Evolutionary conservation across 805 yeast genomes (phyloP).

Genomic region (Candida bentonensis): DNA sequence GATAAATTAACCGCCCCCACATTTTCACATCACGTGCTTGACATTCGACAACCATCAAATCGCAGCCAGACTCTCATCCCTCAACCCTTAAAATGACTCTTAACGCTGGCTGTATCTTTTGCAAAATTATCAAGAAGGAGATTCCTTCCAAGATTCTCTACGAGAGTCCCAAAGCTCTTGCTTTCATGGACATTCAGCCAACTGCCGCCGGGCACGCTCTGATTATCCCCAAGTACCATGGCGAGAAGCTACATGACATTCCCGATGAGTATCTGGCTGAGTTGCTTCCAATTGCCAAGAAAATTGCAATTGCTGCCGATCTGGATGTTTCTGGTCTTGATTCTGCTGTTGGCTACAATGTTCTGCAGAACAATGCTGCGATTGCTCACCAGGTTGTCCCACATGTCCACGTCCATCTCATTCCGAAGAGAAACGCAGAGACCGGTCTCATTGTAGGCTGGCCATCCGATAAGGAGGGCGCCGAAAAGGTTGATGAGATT

Average conservation of each 20-base stretch:
- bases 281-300: conserved; percentile 77
- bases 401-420: conserved; percentile 93
- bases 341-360: conserved; percentile 61
- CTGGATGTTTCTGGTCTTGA: conserved; percentile 39
- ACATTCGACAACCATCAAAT: too few species aligned
- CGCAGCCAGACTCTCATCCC: too few species aligned
- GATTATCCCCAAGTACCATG: conserved; percentile 87
- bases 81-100: conserved; percentile 9
- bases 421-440: conserved; percentile 64
- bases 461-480: conserved; percentile 79
- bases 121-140: conserved; percentile 90
- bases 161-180: conserved; percentile 66
- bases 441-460: conserved; percentile 83
- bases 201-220: conserved; percentile 79
- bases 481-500: conserved; percentile 51
- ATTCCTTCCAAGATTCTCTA: conserved; percentile 84
- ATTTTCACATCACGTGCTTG: too few species aligned
- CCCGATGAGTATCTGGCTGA: conserved; percentile 88
- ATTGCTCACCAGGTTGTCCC: conserved; percentile 93
- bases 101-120: conserved; percentile 53
- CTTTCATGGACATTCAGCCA: conserved; percentile 91
- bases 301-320: conserved; percentile 58
- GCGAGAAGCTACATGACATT: conserved; percentile 79
- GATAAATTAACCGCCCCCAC: too few species aligned
- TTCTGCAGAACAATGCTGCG: conserved; percentile 85